Conservation (phyloP, 2,329 filamentous ascomycete species). For the Sphaerostilbella broomeana region DNA sequence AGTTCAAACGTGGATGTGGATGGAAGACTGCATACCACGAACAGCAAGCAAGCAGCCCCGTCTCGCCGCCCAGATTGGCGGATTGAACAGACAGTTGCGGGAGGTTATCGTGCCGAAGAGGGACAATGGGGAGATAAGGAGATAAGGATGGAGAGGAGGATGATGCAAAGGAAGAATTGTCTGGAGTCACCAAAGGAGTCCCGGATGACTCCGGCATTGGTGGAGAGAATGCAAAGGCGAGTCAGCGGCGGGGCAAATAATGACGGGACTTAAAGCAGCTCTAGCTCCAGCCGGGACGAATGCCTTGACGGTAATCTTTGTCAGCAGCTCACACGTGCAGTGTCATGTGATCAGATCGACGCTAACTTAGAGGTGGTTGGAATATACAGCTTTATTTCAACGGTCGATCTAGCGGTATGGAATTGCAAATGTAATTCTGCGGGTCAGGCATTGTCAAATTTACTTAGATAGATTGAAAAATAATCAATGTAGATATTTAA, state of each 20-base stretch:
- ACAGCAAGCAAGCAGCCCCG: conserved; percentile 4
- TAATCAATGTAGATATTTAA: too few relatives aligned
- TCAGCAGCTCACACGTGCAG: conserved; percentile 1
- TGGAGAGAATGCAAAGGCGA: conserved; percentile 25
- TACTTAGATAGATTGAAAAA: too few relatives aligned
- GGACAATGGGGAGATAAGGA: background rate
- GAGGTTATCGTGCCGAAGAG: background rate
- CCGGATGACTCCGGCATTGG: conserved; percentile 30
- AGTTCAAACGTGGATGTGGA: conserved; percentile 5
- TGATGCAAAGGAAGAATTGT: conserved; percentile 2
- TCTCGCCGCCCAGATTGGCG: conserved; percentile 2
- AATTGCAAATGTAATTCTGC: too few relatives aligned
- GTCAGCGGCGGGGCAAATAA: conserved; percentile 33
- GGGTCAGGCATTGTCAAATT: too few relatives aligned
- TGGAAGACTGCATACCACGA: conserved; percentile 11
- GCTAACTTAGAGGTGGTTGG: too few relatives aligned
- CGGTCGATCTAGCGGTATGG: too few relatives aligned
- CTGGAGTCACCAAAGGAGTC: conserved; percentile 24
- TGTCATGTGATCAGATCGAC: background rate
- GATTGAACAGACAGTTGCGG: background rate
- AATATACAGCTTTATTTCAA: too few relatives aligned
- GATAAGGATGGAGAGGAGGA: conserved; percentile 2
- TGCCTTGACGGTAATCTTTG: background rate
- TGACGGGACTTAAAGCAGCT: conserved; percentile 21
- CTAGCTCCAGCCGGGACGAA: background rate